A percentile compares a stretch with the other conserved stretches of the same genome.
Evolutionary conservation across 306 rosid species (phyloP).

Genomic region (Lupinus albus): DNA sequence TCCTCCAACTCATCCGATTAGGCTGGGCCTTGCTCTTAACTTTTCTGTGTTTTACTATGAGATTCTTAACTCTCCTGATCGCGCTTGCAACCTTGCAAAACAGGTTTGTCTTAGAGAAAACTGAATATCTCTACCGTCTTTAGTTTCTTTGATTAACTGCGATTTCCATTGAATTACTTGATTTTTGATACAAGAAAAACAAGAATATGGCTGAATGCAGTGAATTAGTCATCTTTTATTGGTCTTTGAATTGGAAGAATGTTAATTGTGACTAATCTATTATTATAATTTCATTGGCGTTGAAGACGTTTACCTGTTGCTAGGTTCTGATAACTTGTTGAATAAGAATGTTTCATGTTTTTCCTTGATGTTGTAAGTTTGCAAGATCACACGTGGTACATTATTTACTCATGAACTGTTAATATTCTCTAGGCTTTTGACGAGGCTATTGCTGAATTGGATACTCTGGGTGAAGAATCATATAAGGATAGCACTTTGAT

Average conservation of each 20-base stretch:
- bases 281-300: constrained; percentile 2
- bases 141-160: neutral
- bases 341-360: neutral
- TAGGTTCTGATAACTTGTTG: neutral
- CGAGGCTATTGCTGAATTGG: constrained; percentile 97
- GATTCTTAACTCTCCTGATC: constrained; percentile 96
- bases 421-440: constrained; percentile 74
- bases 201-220: neutral
- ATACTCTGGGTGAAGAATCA: constrained; percentile 95
- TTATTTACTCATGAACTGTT: constrained; percentile 14
- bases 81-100: constrained; percentile 93
- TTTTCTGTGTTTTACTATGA: constrained; percentile 95
- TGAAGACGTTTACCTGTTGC: constrained; percentile 4
- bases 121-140: no score
- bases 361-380: neutral
- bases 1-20: constrained; percentile 97
- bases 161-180: neutral
- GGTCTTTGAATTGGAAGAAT: neutral
- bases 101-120: constrained; percentile 56
- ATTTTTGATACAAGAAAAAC: neutral
- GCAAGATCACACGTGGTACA: neutral
- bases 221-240: neutral
- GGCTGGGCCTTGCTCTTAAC: constrained; percentile 98
- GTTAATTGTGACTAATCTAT: neutral
- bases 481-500: constrained; percentile 99